A percentile compares a stretch with the other conserved stretches of the same genome.
These are phyloP conservation scores for Mrakia gelida DNA, from an alignment of 768 basidiomycete genomes.

Conservation along the genomic window DNA sequence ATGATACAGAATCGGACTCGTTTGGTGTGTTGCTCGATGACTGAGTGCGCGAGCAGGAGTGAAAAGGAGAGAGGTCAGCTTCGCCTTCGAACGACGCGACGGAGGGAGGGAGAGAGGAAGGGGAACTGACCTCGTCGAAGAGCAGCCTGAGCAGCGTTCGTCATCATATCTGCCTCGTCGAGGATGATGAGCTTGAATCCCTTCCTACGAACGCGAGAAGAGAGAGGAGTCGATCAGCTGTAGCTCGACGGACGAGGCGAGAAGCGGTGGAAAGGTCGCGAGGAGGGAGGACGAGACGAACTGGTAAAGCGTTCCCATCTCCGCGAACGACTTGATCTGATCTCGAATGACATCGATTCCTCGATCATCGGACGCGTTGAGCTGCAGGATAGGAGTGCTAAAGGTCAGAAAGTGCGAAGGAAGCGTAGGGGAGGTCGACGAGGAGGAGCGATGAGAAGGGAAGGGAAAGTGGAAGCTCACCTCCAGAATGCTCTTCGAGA, in stretches of 20 bases:
- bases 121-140: slow-evolving; percentile 62
- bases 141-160: slow-evolving; percentile 91
- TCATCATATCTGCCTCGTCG: slow-evolving; percentile 99
- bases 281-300: background rate
- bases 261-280: background rate
- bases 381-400: slow-evolving; percentile 48
- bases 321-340: slow-evolving; percentile 97
- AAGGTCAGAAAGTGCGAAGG: background rate
- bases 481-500: slow-evolving; percentile 89
- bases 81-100: background rate
- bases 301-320: slow-evolving; percentile 15
- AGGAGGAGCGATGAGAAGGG: background rate
- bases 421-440: background rate
- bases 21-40: slow-evolving; percentile 97
- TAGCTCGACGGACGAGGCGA: background rate
- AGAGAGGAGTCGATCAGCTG: background rate
- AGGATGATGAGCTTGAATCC: slow-evolving; percentile 97
- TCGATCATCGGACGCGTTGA: slow-evolving; percentile 97
- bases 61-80: background rate
- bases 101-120: background rate
- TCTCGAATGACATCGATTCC: slow-evolving; percentile 98
- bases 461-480: slow-evolving; percentile 47
- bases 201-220: slow-evolving; percentile 54
- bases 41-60: slow-evolving; percentile 40
- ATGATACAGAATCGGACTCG: slow-evolving; percentile 99